Evolutionary conservation across 2,329 filamentous ascomycete species (phyloP), one percentile per base, ranked within the genome.

Genomic region (Colletotrichum tropicale): DNA sequence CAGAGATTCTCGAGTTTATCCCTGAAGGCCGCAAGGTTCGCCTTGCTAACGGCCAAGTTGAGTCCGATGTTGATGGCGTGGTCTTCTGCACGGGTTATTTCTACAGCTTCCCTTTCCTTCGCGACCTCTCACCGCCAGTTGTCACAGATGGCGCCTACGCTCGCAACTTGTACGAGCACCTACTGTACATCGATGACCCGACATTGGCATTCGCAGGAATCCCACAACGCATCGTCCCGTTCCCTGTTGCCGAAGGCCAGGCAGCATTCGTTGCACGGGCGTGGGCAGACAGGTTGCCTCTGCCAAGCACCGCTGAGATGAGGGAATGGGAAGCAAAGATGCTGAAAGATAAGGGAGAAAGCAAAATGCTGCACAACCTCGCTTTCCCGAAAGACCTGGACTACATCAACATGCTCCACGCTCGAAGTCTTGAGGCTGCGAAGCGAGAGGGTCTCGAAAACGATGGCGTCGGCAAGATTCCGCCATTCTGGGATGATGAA

Each of bases 21-120:
- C 80, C 83, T 0, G 79, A 86, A 87, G 76, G 88, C 85, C 28
- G 86, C 85, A 66, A 60, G 4, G 71, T 95, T 0, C 87, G 89
- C 36, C 95, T 98, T 77, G 87, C 88, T 55, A 89, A 95, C 80
- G 94, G 93, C 3, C 87, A 87, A 0, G 81, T 93, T 12, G 94
- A 95, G 80, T 85, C 85, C 5, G 86, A 92, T 38, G 84, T 98
- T 71, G 96, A 98, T 80, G 90, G 91, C 2, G 86, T 98, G 8
- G 82, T 98, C 32, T 98, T 96, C 84, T 96, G 95, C 82, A 98
- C 96, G 0, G 96, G 96, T 1, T 98, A 98, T 80, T 91, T 98
- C 72, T 98, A 95, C 84, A 93, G 93, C 7, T 94, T 94, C 74
- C 95, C 96, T 0, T 98, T 98, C 81, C 82, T 93, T 6, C 82